Percentiles rank a stretch among this genome's conserved stretches.
Conservation (phyloP, 2,329 filamentous ascomycete genomes). For the Cladobotryum mycophilum region DNA sequence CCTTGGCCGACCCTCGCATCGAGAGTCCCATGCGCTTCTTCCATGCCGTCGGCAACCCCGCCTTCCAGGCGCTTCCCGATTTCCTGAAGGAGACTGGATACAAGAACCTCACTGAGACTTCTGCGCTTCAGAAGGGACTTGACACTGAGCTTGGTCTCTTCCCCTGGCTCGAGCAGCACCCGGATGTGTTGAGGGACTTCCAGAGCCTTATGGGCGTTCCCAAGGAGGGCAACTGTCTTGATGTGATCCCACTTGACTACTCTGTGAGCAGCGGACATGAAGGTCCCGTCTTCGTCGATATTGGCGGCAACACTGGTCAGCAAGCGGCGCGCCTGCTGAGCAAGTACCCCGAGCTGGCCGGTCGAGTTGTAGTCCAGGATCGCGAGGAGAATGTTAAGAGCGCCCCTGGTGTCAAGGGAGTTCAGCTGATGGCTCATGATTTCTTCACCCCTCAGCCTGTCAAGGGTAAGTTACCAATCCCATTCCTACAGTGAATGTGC, state of each 20-base stretch:
- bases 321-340: neutral
- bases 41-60: conserved; percentile 17
- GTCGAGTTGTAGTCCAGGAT: conserved; percentile 6
- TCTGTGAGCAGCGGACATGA: neutral
- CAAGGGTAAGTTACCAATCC: conserved; percentile 2
- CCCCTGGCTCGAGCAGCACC: neutral
- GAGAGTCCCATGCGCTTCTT: conserved; percentile 22
- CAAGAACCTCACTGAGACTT: neutral
- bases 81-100: conserved; percentile 19
- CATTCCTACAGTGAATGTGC: no score
- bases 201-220: conserved; percentile 5
- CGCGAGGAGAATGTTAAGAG: neutral
- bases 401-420: neutral
- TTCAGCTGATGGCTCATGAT: conserved; percentile 17
- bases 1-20: conserved; percentile 21
- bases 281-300: neutral
- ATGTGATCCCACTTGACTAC: conserved; percentile 1
- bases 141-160: neutral
- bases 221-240: conserved; percentile 1
- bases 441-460: conserved; percentile 20
- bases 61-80: conserved; percentile 21
- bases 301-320: conserved; percentile 4
- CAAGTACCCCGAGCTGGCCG: conserved; percentile 1
- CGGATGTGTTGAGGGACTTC: conserved; percentile 3
- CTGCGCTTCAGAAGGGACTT: conserved; percentile 5